Evolutionary conservation across 805 yeast genomes (phyloP), one percentile per base, ranked within the genome.

Genomic region (Barnettozyma pratensis): DNA sequence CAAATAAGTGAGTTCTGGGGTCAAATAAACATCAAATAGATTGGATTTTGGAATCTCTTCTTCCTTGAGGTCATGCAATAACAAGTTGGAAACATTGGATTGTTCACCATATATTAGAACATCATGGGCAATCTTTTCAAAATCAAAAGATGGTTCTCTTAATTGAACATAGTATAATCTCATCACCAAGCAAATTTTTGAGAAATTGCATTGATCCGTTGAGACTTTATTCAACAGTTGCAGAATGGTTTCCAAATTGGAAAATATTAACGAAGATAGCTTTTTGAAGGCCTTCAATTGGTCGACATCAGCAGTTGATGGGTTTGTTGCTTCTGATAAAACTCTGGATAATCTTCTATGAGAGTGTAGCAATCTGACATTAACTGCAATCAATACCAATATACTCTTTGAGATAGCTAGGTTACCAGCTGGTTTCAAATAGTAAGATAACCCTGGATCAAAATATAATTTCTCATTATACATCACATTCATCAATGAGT

Each of bases 381-480:
- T 36, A 1, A 54, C 4, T 0, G 53, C 42, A 3, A 46, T 38
- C 7, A 53, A 36, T 29, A 54, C 45, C 19, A 59, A 25, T 6
- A 51, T 32, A 3, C 60, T 45, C 36, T 46, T 57, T 1, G 46
- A 40, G 2, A 56, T 36, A 1, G 59, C 51, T 25, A 12, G 39
- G n/a, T 44, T 46, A 0, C 58, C 52, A 6, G 47, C 11, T 25
- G 82, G 80, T 47, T 70, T 76, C 32, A 79, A 44, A 8, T 71
- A 57, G 42, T 69, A 62, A 41, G 69, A 76, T 3, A 73, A 68
- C 0, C 74, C 72, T 2, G 59, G 55, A 2, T 75, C 79, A 56
- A 77, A 76, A 54, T 70, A 69, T 1, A 53, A 39, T 2, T 58
- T 51, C 48, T 68, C 62, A 44, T 68, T 65, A 35, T 54, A 54